phyloP scores from a whole-genome alignment of 306 rosid genomes.

The Medicago ruthenica region DNA sequence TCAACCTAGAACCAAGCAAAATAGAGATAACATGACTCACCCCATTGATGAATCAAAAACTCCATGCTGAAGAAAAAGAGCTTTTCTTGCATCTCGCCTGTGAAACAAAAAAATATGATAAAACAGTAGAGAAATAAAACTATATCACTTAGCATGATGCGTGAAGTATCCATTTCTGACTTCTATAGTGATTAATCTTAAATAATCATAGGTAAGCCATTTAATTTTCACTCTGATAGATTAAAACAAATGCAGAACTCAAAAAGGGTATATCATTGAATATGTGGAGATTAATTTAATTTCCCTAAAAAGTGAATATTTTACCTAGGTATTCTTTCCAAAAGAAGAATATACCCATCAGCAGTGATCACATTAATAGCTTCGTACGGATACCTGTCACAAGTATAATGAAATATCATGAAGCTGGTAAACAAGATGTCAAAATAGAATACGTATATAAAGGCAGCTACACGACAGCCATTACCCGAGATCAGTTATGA shows the following conservation, averaged over 20 bases:
- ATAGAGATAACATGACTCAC: slow-evolving; percentile 57
- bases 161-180: slow-evolving; percentile 6
- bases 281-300: not conserved
- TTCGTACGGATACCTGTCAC: slow-evolving; percentile 84
- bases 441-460: not conserved
- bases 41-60: slow-evolving; percentile 95
- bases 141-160: slow-evolving; percentile 14
- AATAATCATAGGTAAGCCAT: slow-evolving; percentile 6
- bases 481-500: slow-evolving; percentile 94
- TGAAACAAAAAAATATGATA: slow-evolving; percentile 42
- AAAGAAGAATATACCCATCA: slow-evolving; percentile 90
- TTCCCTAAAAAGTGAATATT: not conserved
- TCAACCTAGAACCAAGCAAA: slow-evolving; percentile 33
- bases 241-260: slow-evolving; percentile 37
- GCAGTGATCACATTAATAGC: slow-evolving; percentile 82
- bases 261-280: slow-evolving; percentile 24
- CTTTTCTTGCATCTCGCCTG: slow-evolving; percentile 92
- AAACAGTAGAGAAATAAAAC: slow-evolving; percentile 34
- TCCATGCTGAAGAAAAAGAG: slow-evolving; percentile 93
- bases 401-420: slow-evolving; percentile 33
- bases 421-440: slow-evolving; percentile 17
- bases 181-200: slow-evolving; percentile 10
- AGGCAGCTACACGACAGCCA: slow-evolving; percentile 28
- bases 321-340: slow-evolving; percentile 97
- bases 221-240: slow-evolving; percentile 5